Percentiles rank a stretch among this genome's conserved stretches.
These are phyloP conservation scores for Boletus eberwhitei DNA, from an alignment of 768 basidiomycete genomes.

Conservation along the genomic window DNA sequence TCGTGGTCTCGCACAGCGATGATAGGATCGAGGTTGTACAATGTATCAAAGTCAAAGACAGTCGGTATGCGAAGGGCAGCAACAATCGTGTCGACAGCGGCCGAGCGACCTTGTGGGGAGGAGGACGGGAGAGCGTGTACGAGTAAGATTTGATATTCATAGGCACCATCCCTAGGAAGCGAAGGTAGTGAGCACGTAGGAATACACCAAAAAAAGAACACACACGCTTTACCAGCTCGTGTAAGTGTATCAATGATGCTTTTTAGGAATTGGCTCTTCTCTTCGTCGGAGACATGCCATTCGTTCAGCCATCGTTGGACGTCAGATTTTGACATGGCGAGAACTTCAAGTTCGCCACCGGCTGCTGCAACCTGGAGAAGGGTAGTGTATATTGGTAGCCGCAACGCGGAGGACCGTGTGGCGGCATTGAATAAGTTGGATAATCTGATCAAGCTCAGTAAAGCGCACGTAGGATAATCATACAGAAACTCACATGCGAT, in stretches of 20 bases:
- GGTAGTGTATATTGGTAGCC: conserved; percentile 57
- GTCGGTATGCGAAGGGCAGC: conserved; percentile 61
- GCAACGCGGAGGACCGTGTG: conserved; percentile 62
- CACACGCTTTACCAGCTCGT: conserved; percentile 60
- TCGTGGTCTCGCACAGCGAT: conserved; percentile 63
- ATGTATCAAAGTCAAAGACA: conserved; percentile 76
- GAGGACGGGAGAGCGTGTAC: conserved; percentile 56
- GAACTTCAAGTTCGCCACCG: conserved; percentile 59
- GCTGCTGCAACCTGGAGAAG: conserved; percentile 57
- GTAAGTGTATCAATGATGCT: conserved; percentile 56
- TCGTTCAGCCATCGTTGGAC: conserved; percentile 78
- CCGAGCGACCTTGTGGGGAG: conserved; percentile 48
- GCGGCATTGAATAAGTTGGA: conserved; percentile 81
- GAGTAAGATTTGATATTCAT: conserved; percentile 61
- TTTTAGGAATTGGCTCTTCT: conserved; percentile 66
- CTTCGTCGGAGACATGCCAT: conserved; percentile 62
- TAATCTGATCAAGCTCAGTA: conserved; percentile 43
- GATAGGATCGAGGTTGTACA: conserved; percentile 75
- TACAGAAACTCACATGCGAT: conserved; percentile 55
- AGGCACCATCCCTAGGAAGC: conserved; percentile 49
- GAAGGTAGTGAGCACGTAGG: neutral
- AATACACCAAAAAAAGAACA: conserved; percentile 8
- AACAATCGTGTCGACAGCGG: conserved; percentile 59
- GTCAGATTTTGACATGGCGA: conserved; percentile 55
- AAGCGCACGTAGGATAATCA: neutral